phyloP scores from a whole-genome alignment of 2,329 filamentous ascomycete species.

The Didymella lethalis region DNA sequence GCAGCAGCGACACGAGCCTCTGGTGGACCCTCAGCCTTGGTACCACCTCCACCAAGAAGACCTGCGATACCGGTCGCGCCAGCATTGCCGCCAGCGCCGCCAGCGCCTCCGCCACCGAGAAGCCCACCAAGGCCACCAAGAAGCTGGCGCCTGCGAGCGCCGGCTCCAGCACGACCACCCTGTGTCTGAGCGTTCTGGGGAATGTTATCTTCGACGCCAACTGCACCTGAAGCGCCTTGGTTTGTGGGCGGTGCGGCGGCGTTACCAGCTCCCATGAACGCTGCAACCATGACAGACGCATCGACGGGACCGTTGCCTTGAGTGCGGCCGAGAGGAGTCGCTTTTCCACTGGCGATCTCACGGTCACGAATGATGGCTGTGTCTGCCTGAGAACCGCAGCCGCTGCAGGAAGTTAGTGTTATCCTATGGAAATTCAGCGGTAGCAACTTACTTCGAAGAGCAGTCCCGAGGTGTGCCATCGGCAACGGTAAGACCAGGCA shows the following conservation, averaged over 20 bases:
- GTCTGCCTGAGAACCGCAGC: constrained; percentile 71
- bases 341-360: constrained; percentile 64
- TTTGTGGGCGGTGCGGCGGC: constrained; percentile 41
- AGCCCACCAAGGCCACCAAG: constrained; percentile 43
- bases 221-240: constrained; percentile 39
- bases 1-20: constrained; percentile 65
- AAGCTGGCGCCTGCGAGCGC: constrained; percentile 41
- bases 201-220: constrained; percentile 47
- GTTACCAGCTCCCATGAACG: constrained; percentile 62
- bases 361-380: constrained; percentile 71
- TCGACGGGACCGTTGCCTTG: constrained; percentile 68
- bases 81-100: constrained; percentile 31
- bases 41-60: constrained; percentile 53
- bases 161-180: constrained; percentile 9
- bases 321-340: constrained; percentile 69
- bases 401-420: constrained; percentile 33
- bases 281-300: constrained; percentile 64
- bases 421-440: background rate
- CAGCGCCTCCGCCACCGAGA: constrained; percentile 46
- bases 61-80: constrained; percentile 43
- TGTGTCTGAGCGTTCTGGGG: constrained; percentile 26
- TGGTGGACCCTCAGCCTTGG: constrained; percentile 56
- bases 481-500: constrained; percentile 68
- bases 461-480: constrained; percentile 75
- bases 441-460: constrained; percentile 52